Conservation (phyloP, 2,329 filamentous ascomycete genomes). For the Teratosphaeria destructans region DNA sequence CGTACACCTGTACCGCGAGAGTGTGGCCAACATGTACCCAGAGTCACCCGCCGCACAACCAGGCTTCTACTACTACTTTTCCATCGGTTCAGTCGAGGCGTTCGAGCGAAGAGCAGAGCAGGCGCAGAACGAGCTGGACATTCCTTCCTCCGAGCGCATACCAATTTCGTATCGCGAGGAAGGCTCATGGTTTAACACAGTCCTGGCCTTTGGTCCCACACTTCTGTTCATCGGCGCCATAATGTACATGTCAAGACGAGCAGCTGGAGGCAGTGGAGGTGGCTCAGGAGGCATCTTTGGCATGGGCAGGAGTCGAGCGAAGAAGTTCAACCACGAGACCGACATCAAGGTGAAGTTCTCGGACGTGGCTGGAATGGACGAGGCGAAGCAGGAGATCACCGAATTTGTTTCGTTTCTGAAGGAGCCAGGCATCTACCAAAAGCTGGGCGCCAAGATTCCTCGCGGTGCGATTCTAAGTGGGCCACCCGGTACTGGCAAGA, state of each 20-base stretch:
- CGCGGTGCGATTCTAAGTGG: slow-evolving; percentile 92
- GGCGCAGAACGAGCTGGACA: slow-evolving; percentile 76
- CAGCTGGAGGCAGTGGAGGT: slow-evolving; percentile 51
- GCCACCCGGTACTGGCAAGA: slow-evolving; percentile 98
- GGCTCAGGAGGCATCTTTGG: slow-evolving; percentile 75
- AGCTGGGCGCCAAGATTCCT: slow-evolving; percentile 92
- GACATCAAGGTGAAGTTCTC: slow-evolving; percentile 94
- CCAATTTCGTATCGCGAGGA: slow-evolving; percentile 80
- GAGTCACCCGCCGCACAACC: slow-evolving; percentile 59
- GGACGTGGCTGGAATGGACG: slow-evolving; percentile 95
- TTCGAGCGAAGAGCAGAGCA: slow-evolving; percentile 85
- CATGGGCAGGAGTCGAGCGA: slow-evolving; percentile 90
- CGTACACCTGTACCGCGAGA: slow-evolving; percentile 69
- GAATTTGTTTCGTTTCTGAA: slow-evolving; percentile 97
- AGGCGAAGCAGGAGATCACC: slow-evolving; percentile 97
- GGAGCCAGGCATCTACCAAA: slow-evolving; percentile 83
- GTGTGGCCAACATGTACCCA: slow-evolving; percentile 60
- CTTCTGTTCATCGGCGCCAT: slow-evolving; percentile 75
- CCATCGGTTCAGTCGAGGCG: slow-evolving; percentile 84
- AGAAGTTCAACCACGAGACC: slow-evolving; percentile 94
- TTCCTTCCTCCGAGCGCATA: slow-evolving; percentile 79
- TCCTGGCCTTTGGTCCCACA: slow-evolving; percentile 79
- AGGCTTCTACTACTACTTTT: slow-evolving; percentile 81
- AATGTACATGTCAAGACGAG: slow-evolving; percentile 67
- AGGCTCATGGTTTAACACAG: slow-evolving; percentile 57